phyloP scores from a whole-genome alignment of 352 stramenopile genomes.

The Phytophthora foliorum region DNA sequence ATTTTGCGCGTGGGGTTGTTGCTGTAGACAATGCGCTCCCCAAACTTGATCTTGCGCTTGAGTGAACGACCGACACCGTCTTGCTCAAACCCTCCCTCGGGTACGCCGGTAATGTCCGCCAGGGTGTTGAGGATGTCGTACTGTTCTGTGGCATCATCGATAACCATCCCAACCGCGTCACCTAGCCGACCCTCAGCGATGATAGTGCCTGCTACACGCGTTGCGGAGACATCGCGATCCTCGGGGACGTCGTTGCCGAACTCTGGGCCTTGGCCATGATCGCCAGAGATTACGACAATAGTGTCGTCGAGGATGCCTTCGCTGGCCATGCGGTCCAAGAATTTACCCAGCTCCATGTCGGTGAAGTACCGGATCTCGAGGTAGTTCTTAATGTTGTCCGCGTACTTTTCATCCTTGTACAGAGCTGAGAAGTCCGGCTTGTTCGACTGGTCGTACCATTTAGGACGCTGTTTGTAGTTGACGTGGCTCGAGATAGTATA shows the following conservation, averaged over 20 bases:
- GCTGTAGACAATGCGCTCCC: conserved; percentile 47
- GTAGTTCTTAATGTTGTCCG: conserved; percentile 48
- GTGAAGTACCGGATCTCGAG: conserved; percentile 65
- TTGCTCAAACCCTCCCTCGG: conserved; percentile 55
- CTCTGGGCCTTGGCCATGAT: conserved; percentile 59
- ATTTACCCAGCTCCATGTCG: conserved; percentile 56
- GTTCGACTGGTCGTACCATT: conserved; percentile 44
- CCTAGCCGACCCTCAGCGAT: conserved; percentile 57
- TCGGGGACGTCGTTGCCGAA: conserved; percentile 45
- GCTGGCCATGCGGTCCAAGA: conserved; percentile 51
- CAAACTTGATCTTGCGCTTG: conserved; percentile 40
- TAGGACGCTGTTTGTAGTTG: conserved; percentile 32
- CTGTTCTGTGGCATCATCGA: conserved; percentile 50
- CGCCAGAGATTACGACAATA: conserved; percentile 55
- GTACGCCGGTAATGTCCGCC: conserved; percentile 61
- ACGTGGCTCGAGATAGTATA: conserved; percentile 67
- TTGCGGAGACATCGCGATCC: conserved; percentile 36
- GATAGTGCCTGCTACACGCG: conserved; percentile 45
- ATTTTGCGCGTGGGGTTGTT: conserved; percentile 60
- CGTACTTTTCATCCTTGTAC: conserved; percentile 35
- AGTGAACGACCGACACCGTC: conserved; percentile 62
- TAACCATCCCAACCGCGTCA: conserved; percentile 38
- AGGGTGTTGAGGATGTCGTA: conserved; percentile 70
- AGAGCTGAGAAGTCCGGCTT: conserved; percentile 59
- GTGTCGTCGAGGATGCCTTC: conserved; percentile 61